A percentile compares a stretch with the other conserved stretches of the same genome.
phyloP scores from a whole-genome alignment of 352 stramenopile species.

The Globisporangium viniferum region DNA sequence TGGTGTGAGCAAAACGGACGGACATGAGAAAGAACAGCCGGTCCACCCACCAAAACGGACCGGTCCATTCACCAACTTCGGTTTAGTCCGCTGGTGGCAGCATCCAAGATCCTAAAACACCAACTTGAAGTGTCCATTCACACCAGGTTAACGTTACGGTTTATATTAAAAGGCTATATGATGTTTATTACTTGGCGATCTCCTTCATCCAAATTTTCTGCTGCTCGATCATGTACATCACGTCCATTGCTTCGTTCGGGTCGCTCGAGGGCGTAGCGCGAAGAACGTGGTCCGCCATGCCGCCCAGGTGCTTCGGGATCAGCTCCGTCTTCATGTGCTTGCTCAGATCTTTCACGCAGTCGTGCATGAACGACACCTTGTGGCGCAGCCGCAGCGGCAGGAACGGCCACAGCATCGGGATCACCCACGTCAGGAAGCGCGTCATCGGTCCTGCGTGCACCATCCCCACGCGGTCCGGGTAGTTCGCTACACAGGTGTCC shows the following conservation, averaged over 20 bases:
- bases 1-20: neutral
- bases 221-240: slow-evolving; percentile 54
- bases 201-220: slow-evolving; percentile 48
- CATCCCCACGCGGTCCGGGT: slow-evolving; percentile 59
- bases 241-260: slow-evolving; percentile 34
- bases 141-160: neutral
- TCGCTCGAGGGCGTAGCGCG: slow-evolving; percentile 18
- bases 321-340: slow-evolving; percentile 59
- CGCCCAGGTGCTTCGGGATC: slow-evolving; percentile 54
- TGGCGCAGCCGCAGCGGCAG: slow-evolving; percentile 42
- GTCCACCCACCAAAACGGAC: neutral
- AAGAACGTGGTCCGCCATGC: slow-evolving; percentile 36
- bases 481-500: slow-evolving; percentile 62
- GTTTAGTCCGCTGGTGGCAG: neutral
- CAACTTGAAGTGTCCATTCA: neutral
- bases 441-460: slow-evolving; percentile 59
- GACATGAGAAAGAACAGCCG: neutral
- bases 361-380: slow-evolving; percentile 64
- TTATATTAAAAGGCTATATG: neutral
- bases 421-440: slow-evolving; percentile 47
- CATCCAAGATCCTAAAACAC: neutral
- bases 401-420: slow-evolving; percentile 56
- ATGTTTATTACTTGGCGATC: slow-evolving; percentile 14
- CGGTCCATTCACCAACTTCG: neutral
- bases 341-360: slow-evolving; percentile 46